Base-by-base conservation (phyloP, 768 basidiomycete genomes). In the Leucosporidium creatinivorum region DNA sequence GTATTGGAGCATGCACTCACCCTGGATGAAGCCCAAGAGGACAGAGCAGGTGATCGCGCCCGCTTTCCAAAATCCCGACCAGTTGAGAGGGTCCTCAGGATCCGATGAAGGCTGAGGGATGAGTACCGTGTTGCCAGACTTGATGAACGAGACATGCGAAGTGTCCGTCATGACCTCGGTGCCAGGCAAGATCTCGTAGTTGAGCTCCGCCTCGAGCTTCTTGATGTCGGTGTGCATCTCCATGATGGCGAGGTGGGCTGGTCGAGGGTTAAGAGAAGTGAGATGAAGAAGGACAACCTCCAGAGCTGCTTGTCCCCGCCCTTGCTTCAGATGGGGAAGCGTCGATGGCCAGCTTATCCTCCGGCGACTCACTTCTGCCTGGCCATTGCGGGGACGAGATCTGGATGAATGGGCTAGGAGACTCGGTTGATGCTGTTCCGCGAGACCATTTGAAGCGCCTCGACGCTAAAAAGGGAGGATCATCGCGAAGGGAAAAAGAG, bases 141-240 rank as follows among this genome's bases (percentile, higher is more conserved):
- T 57, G 6, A 57, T 33, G 21, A 57, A 57, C 21, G 30, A 26
- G 31, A 57, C 56, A 7, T 33, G 31, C 21, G 13, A 9, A 7
- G 36, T 33, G 21, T 57, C 56, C 7, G 56, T 39, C 55, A 56
- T 57, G 31, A 57, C 31, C 33, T 57, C 56, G 9, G 56, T 57
- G 2, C 56, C 56, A 4, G 56, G 56, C 26, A 36, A 25, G 56
- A 57, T 57, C 31, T 36, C 56, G 21, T 36, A 36, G 19, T n/a
- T 12, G 2, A 57, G 31, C 56, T 57, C 56, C 8, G 56, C 56
- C n/a, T 57, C 56, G 18, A 57, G 56, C 31, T 33, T 31, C 8
- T 33, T 31, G 19, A 57, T 36, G 56, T 57, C 56, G 31, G 56
- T 57, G 7, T 57, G 56, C 31, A 36, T 33, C 19, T 57, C 56